Percentiles rank a stretch among this genome's conserved stretches.
These are phyloP conservation scores for Boletus reticuloceps DNA, from an alignment of 768 basidiomycete species.

Conservation along the genomic window DNA sequence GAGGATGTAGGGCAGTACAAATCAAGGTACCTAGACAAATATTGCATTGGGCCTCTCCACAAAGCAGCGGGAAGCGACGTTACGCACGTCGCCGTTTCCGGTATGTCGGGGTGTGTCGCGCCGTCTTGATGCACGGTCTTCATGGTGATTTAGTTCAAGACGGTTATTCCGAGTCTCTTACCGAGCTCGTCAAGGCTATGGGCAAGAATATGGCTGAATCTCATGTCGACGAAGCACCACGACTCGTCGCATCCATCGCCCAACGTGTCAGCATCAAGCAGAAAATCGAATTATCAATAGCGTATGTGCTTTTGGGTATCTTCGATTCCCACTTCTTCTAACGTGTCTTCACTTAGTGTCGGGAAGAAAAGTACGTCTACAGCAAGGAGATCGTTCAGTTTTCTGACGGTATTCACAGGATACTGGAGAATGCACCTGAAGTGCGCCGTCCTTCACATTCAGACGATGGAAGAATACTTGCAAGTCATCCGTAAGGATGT, in stretches of 20 bases:
- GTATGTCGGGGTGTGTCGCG: not conserved
- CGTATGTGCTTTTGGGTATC: not conserved
- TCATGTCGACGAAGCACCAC: constrained; percentile 9
- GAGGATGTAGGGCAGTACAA: not conserved
- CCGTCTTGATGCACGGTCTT: not conserved
- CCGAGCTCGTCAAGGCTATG: not conserved
- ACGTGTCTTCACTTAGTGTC: not conserved
- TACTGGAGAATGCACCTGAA: constrained; percentile 11
- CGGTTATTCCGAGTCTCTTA: constrained; percentile 3
- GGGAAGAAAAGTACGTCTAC: constrained; percentile 11
- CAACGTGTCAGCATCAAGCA: constrained; percentile 16
- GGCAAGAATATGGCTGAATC: constrained; percentile 2
- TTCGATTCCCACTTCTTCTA: not conserved
- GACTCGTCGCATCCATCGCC: constrained; percentile 9
- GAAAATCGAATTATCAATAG: constrained; percentile 12
- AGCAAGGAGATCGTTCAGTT: no score
- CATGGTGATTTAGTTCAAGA: constrained; percentile 1
- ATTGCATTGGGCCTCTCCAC: constrained; percentile 2
- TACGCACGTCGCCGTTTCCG: constrained; percentile 3
- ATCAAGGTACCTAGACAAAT: not conserved
- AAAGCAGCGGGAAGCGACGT: not conserved
- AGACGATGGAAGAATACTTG: constrained; percentile 9
- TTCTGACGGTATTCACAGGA: not conserved
- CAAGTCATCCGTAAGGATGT: constrained; percentile 8
- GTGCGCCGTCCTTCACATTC: constrained; percentile 1